Evolutionary conservation across 2,329 filamentous ascomycete genomes (phyloP), one percentile per base, ranked within the genome.

Genomic region (Truncatella angustata): DNA sequence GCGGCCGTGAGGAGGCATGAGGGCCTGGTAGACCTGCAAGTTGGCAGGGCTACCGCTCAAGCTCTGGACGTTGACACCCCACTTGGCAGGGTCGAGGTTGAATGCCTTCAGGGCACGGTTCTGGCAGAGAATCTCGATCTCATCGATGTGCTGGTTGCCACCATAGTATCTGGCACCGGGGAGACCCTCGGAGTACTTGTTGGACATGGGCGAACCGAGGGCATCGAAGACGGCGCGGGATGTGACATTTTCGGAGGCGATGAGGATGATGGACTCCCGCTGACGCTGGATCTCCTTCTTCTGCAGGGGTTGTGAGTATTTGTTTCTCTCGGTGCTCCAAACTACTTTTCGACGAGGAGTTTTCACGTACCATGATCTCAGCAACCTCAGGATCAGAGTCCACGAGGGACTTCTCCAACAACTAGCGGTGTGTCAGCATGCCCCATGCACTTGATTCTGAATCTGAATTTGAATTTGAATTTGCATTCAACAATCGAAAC

Each of bases 101-200:
- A 97, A 99, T 54, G 92, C 88, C 76, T 90, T 83, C 58, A 99
- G 87, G 60, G 94, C 94, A 76, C 94, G 88, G 73, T 85, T 82
- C 80, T 99, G 94, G 84, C 94, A 99, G 56, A 94, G 88, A 61
- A 89, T 82, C 83, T 99, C 94, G 66, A 97, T 91, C 74, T 90
- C 82, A 74, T 99, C 94, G 63, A 99, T 99, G 82, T 94, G 91
- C 82, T 99, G 89, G 80, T 99, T 99, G 69, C 94, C 94, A 70
- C 94, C 94, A 69, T 99, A 99, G 84, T 99, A 99, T 75, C 94
- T 88, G 65, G 94, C 94, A 71, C 94, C 94, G 62, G 94, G 94
- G 74, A 96, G 96, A 60, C 94, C 94, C 81, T 99, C 94, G 16
- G 91, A 97, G 84, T 99, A 99, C 81, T 99, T 99, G 85, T 99